phyloP scores from a whole-genome alignment of 1,284 basidiomycete genomes.

The Rhodotorula sp. region DNA sequence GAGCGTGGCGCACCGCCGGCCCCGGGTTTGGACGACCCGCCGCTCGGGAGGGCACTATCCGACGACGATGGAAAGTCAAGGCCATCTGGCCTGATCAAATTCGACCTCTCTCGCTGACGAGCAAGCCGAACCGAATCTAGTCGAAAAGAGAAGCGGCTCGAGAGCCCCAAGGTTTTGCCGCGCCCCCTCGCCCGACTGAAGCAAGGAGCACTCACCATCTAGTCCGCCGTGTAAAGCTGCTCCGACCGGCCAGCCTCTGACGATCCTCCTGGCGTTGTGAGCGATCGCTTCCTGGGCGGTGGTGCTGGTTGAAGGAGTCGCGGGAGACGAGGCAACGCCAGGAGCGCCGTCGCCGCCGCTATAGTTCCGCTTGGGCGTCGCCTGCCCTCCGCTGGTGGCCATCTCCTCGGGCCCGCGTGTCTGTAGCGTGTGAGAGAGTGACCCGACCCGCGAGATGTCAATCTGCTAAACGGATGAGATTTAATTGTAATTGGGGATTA shows the following conservation, averaged over 20 bases:
- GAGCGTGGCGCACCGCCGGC: not conserved
- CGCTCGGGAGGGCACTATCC: too few species aligned
- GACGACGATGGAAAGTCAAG: too few species aligned
- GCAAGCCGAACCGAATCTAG: not conserved
- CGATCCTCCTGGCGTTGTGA: constrained; percentile 9
- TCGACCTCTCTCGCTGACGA: too few species aligned
- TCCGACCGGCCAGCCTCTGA: constrained; percentile 27
- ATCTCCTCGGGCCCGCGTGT: too few species aligned
- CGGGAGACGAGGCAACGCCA: not conserved
- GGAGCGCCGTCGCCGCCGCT: too few species aligned
- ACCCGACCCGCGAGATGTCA: not conserved
- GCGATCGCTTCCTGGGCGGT: constrained; percentile 16
- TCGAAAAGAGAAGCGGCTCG: not conserved
- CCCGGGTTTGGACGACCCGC: not conserved
- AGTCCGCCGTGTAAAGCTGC: constrained; percentile 19
- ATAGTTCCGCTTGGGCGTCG: too few species aligned
- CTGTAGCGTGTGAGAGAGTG: too few species aligned
- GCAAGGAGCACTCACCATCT: constrained; percentile 19
- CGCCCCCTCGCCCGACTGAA: too few species aligned
- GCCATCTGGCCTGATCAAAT: too few species aligned
- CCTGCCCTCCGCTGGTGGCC: too few species aligned
- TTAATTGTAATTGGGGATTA: not conserved
- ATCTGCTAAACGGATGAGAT: not conserved
- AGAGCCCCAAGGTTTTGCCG: not conserved
- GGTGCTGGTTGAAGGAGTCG: not conserved